Evolutionary conservation across 139 green algal genomes (phyloP), one percentile per base, ranked within the genome.

Genomic region (Picochlorum costavermella): DNA sequence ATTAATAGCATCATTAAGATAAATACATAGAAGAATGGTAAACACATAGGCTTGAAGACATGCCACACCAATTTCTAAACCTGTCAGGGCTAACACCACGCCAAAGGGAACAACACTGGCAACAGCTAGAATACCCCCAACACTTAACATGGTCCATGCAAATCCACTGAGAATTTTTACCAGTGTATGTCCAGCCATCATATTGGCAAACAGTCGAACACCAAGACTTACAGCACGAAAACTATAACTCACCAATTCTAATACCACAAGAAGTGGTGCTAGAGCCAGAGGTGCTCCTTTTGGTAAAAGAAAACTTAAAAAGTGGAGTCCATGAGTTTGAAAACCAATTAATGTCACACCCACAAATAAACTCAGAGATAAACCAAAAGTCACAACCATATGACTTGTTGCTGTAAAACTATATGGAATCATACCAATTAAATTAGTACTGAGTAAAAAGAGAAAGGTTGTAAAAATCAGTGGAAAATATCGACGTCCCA

Each of bases 341-440:
- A 88, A 86, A 55, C 81, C 81, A 60, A 88, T 71, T 69, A 81
- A 71, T 58, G 81, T 88, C 51, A 88, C 64, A 33, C 81, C 77
- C 65, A 87, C 75, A 78, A 88, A 88, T 56, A 88, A 67, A 55
- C 74, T 79, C 33, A 88, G 60, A 37, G 76, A 84, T 70, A 88
- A 73, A 20, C 77, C 76, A 77, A 88, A 84, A 67, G 81, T 87
- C 23, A 88, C 67, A 30, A 83, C 68, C 62, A 88, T 63, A 65
- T 88, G 80, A 73, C 71, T 83, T 67, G 80, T 88, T 43, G 78
- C 62, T 56, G 76, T 88, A 60, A 88, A 87, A 73, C 76, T 84
- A 74, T 88, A 88, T 61, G 81, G 81, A 61, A 88, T 82, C 81
- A 88, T 88, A 65, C 81, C 76, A 68, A 87, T 84, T 45, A 85